Evolutionary conservation across 208 protist genomes (phyloP).

Genomic region (Angomonas deanei): DNA sequence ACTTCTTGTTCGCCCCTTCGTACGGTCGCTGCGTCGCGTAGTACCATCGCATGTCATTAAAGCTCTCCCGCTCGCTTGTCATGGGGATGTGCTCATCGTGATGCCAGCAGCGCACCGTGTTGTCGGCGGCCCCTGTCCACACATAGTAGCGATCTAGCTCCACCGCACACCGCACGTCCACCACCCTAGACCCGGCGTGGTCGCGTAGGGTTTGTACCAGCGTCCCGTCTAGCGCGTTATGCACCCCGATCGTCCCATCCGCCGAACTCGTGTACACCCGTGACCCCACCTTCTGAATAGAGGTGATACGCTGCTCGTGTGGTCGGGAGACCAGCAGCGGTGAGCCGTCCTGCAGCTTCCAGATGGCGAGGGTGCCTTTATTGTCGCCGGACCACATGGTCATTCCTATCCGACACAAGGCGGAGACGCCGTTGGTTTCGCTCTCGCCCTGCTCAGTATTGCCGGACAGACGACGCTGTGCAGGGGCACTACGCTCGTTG

Average conservation of each 20-base stretch:
- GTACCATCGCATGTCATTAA: conserved; percentile 85
- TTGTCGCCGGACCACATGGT: conserved; percentile 87
- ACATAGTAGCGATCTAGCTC: conserved; percentile 71
- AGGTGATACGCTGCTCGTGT: conserved; percentile 38
- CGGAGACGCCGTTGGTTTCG: conserved; percentile 46
- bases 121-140: conserved; percentile 64
- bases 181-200: conserved; percentile 35
- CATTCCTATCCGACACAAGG: conserved; percentile 70
- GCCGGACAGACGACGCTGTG: background rate
- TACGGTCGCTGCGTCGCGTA: conserved; percentile 64
- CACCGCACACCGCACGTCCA: conserved; percentile 40
- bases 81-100: conserved; percentile 78
- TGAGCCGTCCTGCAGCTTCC: conserved; percentile 44
- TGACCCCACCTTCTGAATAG: conserved; percentile 41
- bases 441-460: background rate
- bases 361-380: conserved; percentile 51
- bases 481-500: too few species aligned
- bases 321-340: conserved; percentile 32
- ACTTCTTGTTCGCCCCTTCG: conserved; percentile 37
- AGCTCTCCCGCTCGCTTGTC: conserved; percentile 43
- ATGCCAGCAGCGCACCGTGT: conserved; percentile 78
- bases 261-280: conserved; percentile 50
- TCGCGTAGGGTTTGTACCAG: conserved; percentile 37
- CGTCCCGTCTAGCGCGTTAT: conserved; percentile 46
- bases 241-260: conserved; percentile 49